phyloP scores from a whole-genome alignment of 176 grass and related monocot species.

The Phyllostachys edulis region DNA sequence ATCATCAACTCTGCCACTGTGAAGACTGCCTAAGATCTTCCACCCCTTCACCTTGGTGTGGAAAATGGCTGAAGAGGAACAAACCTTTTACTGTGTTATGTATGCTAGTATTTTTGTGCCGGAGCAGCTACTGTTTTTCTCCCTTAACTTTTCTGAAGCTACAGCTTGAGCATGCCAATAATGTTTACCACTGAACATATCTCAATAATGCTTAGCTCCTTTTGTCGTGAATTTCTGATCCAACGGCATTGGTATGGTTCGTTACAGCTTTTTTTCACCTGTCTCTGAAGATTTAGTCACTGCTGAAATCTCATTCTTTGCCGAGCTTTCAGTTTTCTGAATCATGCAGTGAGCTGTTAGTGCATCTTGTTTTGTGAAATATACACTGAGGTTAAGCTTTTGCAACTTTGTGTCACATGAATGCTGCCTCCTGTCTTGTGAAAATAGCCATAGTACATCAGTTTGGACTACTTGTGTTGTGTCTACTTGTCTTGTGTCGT shows the following conservation, averaged over 20 bases:
- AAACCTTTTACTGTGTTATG: conserved; percentile 10
- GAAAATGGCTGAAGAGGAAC: conserved; percentile 2
- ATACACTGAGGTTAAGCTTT: not conserved
- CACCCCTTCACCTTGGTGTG: not conserved
- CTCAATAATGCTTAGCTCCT: conserved; percentile 16
- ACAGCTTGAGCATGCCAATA: conserved; percentile 36
- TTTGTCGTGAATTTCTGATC: not conserved
- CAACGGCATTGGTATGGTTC: not conserved
- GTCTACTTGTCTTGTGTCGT: not conserved
- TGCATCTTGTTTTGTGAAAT: not conserved
- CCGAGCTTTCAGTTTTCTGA: not conserved
- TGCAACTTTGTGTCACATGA: not conserved
- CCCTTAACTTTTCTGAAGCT: not conserved
- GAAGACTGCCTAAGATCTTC: conserved; percentile 59
- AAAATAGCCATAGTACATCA: not conserved
- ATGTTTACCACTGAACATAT: conserved; percentile 28
- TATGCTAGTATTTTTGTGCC: conserved; percentile 40
- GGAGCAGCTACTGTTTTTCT: conserved; percentile 19
- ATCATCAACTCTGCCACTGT: conserved; percentile 78
- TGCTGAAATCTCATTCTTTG: not conserved
- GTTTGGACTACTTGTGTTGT: not conserved
- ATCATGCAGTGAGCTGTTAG: not conserved
- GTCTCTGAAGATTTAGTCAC: not conserved
- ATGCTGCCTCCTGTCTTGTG: not conserved
- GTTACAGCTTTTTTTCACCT: not conserved